Percentiles rank a stretch among this genome's conserved stretches.
Evolutionary conservation across 768 basidiomycete genomes (phyloP).

Genomic region (Tephrocybe sp.): DNA sequence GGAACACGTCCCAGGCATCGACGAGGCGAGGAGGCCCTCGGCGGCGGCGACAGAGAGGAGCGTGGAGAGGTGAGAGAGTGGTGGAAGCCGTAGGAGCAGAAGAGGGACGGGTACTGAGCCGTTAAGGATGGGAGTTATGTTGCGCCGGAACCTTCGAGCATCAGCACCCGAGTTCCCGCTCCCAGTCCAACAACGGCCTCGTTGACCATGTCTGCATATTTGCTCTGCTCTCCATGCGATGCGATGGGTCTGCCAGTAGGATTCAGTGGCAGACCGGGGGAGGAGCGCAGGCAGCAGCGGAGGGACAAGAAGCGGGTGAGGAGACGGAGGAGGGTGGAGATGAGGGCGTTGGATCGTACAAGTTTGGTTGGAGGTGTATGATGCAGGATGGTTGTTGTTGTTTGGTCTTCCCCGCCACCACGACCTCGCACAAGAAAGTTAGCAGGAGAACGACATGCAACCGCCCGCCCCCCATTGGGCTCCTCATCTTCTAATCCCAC

Average conservation of each 20-base stretch:
- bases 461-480: too few species aligned
- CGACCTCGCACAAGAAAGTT: too few species aligned
- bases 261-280: conserved; percentile 62
- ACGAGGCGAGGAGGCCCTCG: conserved; percentile 51
- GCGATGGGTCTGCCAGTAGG: conserved; percentile 69
- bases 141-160: conserved; percentile 83
- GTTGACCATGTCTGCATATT: conserved; percentile 65
- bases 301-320: conserved; percentile 23
- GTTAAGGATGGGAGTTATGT: conserved; percentile 64
- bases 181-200: conserved; percentile 47
- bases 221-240: conserved; percentile 22
- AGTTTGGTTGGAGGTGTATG: too few species aligned
- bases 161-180: conserved; percentile 48
- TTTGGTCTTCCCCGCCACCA: too few species aligned
- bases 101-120: conserved; percentile 54
- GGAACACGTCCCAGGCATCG: conserved; percentile 59
- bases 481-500: too few species aligned
- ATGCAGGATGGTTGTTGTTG: too few species aligned
- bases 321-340: conserved; percentile 17
- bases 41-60: conserved; percentile 50
- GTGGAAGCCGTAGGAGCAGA: conserved; percentile 56
- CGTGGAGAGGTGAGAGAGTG: conserved; percentile 53
- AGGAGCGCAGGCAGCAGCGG: conserved; percentile 25
- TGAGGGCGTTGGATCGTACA: conserved; percentile 16
- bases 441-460: conserved; percentile 7